Evolutionary conservation across 2,329 filamentous ascomycete genomes (phyloP), one percentile per base, ranked within the genome.

Genomic region (Pochonia chlamydosporia): DNA sequence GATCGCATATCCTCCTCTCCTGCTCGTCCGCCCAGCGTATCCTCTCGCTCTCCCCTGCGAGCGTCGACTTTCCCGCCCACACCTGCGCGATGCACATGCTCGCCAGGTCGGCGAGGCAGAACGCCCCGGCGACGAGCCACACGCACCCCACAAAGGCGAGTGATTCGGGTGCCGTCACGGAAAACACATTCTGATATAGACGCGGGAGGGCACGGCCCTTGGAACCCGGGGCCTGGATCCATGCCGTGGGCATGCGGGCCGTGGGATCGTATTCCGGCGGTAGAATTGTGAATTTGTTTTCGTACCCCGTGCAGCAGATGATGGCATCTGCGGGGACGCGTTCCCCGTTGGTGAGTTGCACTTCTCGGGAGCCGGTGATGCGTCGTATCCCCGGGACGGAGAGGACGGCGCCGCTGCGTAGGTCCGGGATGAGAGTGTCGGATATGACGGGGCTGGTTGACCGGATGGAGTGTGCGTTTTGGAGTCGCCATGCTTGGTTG

Each of bases 101-200:
- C 2, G 62, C 63, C 18, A 75, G 59, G 46, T 74, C 71, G 37
- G 63, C 59, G 7, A 69, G 56, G 31, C 61, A 59, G 24, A 37
- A 65, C 49, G 57, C 61, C 49, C 59, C 57, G 49, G 65, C 53
- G 50, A 58, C 57, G 21, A 64, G 60, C n/a, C 62, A 59, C 28
- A 58, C 57, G 52, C 63, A 63, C 52, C 65, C 64, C 28, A 70
- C 49, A 44, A 72, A 64, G 0, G 67, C 72, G 18, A 74, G 60
- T 16, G 67, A 70, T 30, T 70, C 63, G 7, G 69, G 65, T 21
- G 67, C 58, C 14, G 59, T 54, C 0, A 67, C 59, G 3, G 70
- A 68, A 53, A 74, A 72, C 3, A 72, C 55, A 50, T 70, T 70
- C 41, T 65, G 63, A 46, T 66, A 73, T 3, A 73, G 56, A 2